Conservation (phyloP, 2,329 filamentous ascomycete species). For the Atkinsonella texensis region DNA sequence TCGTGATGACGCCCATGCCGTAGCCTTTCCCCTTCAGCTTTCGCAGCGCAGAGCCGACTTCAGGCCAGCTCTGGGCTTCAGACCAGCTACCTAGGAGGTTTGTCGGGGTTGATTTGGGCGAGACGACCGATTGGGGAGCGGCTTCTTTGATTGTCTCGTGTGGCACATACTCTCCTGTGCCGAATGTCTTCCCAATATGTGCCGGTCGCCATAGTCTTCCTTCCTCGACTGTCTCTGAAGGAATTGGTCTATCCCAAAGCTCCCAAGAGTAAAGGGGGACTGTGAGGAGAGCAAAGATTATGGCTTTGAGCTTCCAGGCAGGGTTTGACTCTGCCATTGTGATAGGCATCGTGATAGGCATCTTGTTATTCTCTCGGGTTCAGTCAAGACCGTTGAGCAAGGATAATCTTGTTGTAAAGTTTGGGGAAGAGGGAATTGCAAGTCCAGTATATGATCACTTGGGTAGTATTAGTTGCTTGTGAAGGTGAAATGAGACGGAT, state of each 20-base stretch:
- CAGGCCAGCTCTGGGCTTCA: constrained; percentile 16
- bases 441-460: not conserved
- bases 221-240: constrained; percentile 11
- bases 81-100: constrained; percentile 17
- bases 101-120: constrained; percentile 16
- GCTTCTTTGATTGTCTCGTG: constrained; percentile 20
- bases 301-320: constrained; percentile 19
- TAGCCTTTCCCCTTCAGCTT: constrained; percentile 16
- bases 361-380: not conserved
- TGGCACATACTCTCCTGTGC: constrained; percentile 18
- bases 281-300: constrained; percentile 29
- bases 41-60: constrained; percentile 10
- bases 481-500: not conserved
- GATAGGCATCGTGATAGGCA: not conserved
- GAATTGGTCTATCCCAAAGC: constrained; percentile 23
- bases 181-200: constrained; percentile 26
- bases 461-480: not conserved
- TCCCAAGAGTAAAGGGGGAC: constrained; percentile 27
- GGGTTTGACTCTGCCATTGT: not conserved
- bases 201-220: constrained; percentile 23
- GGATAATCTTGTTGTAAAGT: not conserved
- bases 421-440: not conserved
- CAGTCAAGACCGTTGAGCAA: not conserved
- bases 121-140: constrained; percentile 16
- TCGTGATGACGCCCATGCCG: constrained; percentile 24